Evolutionary conservation across 1,139 yeast species (phyloP), one percentile per base, ranked within the genome.

Genomic region (Maudiozyma humilis): DNA sequence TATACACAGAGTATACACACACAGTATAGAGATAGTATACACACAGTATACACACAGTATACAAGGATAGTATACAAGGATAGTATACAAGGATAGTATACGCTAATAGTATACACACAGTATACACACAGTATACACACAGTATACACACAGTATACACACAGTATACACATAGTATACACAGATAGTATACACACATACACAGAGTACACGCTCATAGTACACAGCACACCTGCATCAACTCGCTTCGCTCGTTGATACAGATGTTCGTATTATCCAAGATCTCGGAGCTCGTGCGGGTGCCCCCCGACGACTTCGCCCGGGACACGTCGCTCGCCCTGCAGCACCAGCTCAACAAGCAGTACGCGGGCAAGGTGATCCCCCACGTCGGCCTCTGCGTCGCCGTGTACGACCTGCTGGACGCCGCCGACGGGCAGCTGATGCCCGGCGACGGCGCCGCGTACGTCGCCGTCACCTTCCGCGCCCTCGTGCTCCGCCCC

Each of bases 401-500:
- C 23, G 74, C 93, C 4, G 72, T 89, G 23, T 91, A 91, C 79
- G 98, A 93, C 60, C 63, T 93, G 4, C 67, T 81, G 46, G 76
- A 76, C 27, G 79, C 84, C 36, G 85, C 85, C 44, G 97, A 91
- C 56, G 98, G 97, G 2, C 71, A 86, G 49, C 71, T 91, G 51
- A 82, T 81, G 55, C 95, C 96, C 2, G 97, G 98, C n/a, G 97
- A 91, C 63, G 98, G 98, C 5, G 88, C 91, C 1, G 75, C 91
- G 2, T 89, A 73, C 55, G 80, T 88, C 37, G 84, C 81, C 50
- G 85, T 83, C 15, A 73, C 70, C 45, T 86, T 88, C 59, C 67
- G 96, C 43, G 71, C 84, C 41, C 70, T 89, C 16, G 82, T 91
- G 1, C 91, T 94, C 73, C 82, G 91, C 53, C 98, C 98, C 1